A percentile compares a stretch with the other conserved stretches of the same genome.
Evolutionary conservation across 768 basidiomycete species (phyloP).

Genomic region (Boletus subcaerulescens): DNA sequence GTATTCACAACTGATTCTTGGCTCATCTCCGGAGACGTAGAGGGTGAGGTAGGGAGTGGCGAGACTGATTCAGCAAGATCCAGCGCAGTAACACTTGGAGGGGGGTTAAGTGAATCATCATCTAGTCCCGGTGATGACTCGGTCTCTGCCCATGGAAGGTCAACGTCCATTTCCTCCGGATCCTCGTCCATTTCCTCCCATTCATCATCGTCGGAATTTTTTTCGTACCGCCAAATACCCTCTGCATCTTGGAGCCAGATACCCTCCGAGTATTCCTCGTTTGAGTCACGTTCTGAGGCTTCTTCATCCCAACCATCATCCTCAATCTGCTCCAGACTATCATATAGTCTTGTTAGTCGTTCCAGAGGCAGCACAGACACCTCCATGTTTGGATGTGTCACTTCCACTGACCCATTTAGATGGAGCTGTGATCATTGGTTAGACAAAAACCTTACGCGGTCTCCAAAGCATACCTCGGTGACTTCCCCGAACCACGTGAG

Average conservation of each 20-base stretch:
- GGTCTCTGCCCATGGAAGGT: conserved; percentile 28
- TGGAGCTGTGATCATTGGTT: conserved; percentile 48
- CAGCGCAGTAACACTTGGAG: conserved; percentile 13
- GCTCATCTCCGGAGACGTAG: conserved; percentile 32
- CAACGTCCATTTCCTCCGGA: conserved; percentile 38
- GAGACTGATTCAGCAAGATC: conserved; percentile 24
- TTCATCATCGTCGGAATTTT: conserved; percentile 32
- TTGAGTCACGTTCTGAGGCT: conserved; percentile 29
- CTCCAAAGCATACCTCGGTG: conserved; percentile 48
- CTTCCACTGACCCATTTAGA: conserved; percentile 68
- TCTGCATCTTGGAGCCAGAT: conserved; percentile 44
- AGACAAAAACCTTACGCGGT: conserved; percentile 1
- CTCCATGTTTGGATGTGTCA: conserved; percentile 62
- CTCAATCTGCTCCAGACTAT: conserved; percentile 78
- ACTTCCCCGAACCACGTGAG: conserved; percentile 90
- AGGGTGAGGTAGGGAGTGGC: conserved; percentile 26
- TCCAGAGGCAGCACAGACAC: conserved; percentile 55
- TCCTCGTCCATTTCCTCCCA: conserved; percentile 41
- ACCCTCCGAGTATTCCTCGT: conserved; percentile 44
- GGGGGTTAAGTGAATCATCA: conserved; percentile 16
- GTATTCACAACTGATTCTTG: conserved; percentile 30
- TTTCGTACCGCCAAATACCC: conserved; percentile 33
- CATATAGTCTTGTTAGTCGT: conserved; percentile 72
- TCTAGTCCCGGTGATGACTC: conserved; percentile 15
- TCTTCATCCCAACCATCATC: conserved; percentile 57